A percentile compares a stretch with the other conserved stretches of the same genome.
Conservation (phyloP, 1,284 basidiomycete genomes). For the Phellinidium pouzarii region DNA sequence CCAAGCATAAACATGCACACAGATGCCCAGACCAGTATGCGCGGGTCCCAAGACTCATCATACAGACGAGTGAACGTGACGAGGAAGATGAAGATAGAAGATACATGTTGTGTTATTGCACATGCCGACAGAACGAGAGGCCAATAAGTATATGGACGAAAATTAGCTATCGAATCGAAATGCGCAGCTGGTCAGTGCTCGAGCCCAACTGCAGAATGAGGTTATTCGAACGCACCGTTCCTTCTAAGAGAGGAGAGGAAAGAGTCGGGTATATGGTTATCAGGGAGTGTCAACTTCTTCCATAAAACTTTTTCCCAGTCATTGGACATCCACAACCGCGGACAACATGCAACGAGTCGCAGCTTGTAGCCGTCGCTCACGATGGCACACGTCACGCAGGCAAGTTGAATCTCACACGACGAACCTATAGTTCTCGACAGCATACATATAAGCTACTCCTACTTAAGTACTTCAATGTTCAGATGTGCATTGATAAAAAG, state of each 20-base stretch:
- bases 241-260: constrained; percentile 75
- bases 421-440: background rate
- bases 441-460: background rate
- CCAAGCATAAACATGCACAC: constrained; percentile 53
- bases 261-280: constrained; percentile 77
- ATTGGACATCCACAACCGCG: constrained; percentile 22
- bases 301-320: constrained; percentile 83
- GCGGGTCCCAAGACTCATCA: constrained; percentile 57
- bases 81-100: constrained; percentile 77
- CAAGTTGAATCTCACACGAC: background rate
- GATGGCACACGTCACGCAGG: background rate
- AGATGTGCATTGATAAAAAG: too few relatives aligned
- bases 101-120: constrained; percentile 81
- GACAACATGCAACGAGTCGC: constrained; percentile 11
- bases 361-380: constrained; percentile 5
- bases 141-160: constrained; percentile 69
- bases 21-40: constrained; percentile 63
- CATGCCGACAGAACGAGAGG: constrained; percentile 67
- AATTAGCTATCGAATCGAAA: constrained; percentile 50
- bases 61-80: constrained; percentile 73
- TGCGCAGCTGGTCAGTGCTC: background rate
- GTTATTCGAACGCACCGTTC: constrained; percentile 54
- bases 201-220: background rate
- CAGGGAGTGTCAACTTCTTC: constrained; percentile 71
- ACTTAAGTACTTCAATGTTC: too few relatives aligned